These are phyloP conservation scores for Arthrobotrys sphaeroides DNA, from an alignment of 2,329 filamentous ascomycete species.

Conservation along the genomic window DNA sequence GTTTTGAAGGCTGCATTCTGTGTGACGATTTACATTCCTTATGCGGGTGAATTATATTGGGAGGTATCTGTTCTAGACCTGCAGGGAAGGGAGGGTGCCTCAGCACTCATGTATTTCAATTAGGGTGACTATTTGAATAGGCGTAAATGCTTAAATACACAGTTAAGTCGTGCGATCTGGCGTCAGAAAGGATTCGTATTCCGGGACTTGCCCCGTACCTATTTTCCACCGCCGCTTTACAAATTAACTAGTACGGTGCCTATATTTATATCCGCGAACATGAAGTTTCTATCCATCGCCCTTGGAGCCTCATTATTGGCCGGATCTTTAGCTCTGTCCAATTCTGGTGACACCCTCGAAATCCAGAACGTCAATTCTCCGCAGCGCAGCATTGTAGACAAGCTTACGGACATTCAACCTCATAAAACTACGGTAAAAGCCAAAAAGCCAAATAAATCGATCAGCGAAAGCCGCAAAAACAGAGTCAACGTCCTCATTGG, in stretches of 20 bases:
- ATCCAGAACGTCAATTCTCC: background rate
- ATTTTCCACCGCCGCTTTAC: background rate
- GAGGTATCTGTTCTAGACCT: background rate
- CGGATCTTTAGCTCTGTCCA: background rate
- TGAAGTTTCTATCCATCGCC: background rate
- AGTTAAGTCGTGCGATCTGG: too few species aligned
- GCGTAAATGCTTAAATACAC: too few species aligned
- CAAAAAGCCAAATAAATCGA: background rate
- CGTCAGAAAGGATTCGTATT: background rate
- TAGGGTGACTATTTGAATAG: too few species aligned
- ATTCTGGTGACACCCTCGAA: slow-evolving; percentile 1
- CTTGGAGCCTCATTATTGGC: background rate
- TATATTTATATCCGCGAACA: background rate
- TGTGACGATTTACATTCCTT: background rate
- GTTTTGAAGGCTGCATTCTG: background rate
- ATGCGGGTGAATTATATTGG: background rate
- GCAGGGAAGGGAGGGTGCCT: background rate
- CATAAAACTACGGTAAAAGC: background rate
- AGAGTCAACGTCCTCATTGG: background rate
- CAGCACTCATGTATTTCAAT: too few species aligned
- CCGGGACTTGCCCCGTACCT: background rate
- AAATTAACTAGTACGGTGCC: background rate
- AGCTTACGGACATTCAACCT: background rate
- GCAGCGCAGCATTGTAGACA: background rate
- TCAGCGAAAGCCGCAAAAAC: background rate